phyloP scores from a whole-genome alignment of 495 filamentous ascomycete genomes.

The Aspergillus sparsus region DNA sequence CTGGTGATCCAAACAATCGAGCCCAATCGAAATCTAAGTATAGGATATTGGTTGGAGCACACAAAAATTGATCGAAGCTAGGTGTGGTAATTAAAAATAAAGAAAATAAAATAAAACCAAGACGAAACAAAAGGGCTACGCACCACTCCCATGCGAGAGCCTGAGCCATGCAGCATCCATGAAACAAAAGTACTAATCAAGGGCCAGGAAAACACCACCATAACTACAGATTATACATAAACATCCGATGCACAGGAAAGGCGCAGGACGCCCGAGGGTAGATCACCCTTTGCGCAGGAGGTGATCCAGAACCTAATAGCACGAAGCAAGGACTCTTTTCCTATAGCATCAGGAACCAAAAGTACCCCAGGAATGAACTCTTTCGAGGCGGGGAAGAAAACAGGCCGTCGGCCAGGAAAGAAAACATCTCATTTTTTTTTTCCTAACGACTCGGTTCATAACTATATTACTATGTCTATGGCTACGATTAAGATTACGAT shows the following conservation, averaged over 20 bases:
- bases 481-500: background rate
- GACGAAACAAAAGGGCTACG: background rate
- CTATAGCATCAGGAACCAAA: conserved; percentile 5
- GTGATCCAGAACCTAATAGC: conserved; percentile 31
- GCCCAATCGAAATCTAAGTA: conserved; percentile 7
- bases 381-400: conserved; percentile 30
- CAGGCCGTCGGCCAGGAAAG: background rate
- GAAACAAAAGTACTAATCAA: conserved; percentile 24
- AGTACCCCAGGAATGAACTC: conserved; percentile 25
- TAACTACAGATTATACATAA: conserved; percentile 24
- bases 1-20: conserved; percentile 5
- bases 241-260: conserved; percentile 26
- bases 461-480: background rate
- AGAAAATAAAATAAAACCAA: too few species aligned
- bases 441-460: background rate
- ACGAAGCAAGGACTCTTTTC: conserved; percentile 42
- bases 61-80: background rate
- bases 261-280: conserved; percentile 22
- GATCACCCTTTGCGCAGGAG: conserved; percentile 23
- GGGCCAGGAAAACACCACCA: conserved; percentile 1
- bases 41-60: conserved; percentile 4
- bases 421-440: background rate
- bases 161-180: conserved; percentile 7
- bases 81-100: too few species aligned
- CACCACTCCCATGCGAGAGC: background rate